Conservation (phyloP, 768 basidiomycete genomes). For the Pleurotus citrinopileatus region DNA sequence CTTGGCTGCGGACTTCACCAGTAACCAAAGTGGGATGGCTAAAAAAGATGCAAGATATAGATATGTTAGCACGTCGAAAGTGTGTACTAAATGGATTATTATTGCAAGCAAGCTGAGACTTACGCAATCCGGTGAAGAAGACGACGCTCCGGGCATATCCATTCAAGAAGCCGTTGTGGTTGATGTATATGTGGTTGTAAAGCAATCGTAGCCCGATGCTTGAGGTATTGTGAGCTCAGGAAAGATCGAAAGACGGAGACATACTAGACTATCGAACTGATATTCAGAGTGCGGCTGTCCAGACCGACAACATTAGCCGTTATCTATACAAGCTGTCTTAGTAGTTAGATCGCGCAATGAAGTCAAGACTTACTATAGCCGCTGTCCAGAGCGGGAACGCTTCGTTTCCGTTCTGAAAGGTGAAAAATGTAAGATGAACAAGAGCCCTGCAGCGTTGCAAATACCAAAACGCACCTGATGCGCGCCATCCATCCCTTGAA, state of each 20-base stretch:
- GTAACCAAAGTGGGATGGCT: background rate
- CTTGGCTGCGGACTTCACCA: background rate
- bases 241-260: background rate
- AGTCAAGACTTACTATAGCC: constrained; percentile 16
- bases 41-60: too few species aligned
- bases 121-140: background rate
- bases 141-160: constrained; percentile 19
- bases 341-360: background rate
- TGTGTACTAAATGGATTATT: background rate
- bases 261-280: background rate
- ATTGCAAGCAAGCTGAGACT: background rate
- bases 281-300: constrained; percentile 13
- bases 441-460: background rate
- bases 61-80: background rate
- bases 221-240: background rate
- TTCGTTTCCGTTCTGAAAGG: constrained; percentile 27
- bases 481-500: constrained; percentile 19
- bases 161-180: constrained; percentile 16
- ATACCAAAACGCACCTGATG: constrained; percentile 16
- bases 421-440: background rate
- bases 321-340: constrained; percentile 6
- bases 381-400: constrained; percentile 25
- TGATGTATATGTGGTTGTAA: constrained; percentile 23
- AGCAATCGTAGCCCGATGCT: constrained; percentile 19
- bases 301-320: constrained; percentile 21